A percentile compares a stretch with the other conserved stretches of the same genome.
Evolutionary conservation across 176 grass and related monocot species (phyloP).

Genomic region (Echinochloa phyllopogon): DNA sequence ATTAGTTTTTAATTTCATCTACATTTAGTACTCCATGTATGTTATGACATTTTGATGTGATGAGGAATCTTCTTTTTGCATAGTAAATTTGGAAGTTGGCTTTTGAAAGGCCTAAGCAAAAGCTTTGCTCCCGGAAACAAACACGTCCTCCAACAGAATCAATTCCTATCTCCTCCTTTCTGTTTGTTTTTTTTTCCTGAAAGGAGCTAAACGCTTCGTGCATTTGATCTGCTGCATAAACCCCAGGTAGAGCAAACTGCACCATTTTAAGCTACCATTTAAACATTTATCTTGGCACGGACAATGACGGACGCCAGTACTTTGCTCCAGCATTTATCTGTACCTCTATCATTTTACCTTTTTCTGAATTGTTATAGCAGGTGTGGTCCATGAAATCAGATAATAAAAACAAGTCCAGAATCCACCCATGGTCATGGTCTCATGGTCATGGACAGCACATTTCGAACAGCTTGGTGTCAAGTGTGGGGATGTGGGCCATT

Average conservation of each 20-base stretch:
- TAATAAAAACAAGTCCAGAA: not conserved
- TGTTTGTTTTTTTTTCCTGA: not conserved
- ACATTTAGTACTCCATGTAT: too few relatives aligned
- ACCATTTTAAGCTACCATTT: not conserved
- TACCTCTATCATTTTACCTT: not conserved
- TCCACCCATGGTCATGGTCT: slow-evolving; percentile 21
- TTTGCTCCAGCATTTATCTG: not conserved
- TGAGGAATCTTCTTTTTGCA: too few relatives aligned
- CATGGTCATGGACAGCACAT: slow-evolving; percentile 28
- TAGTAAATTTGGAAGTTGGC: too few relatives aligned
- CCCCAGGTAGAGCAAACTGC: not conserved
- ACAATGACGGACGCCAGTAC: not conserved
- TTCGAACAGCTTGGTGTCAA: not conserved
- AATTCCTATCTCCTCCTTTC: not conserved
- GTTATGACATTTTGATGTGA: too few relatives aligned
- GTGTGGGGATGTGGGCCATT: slow-evolving; percentile 27
- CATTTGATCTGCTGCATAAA: not conserved
- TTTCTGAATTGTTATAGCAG: not conserved
- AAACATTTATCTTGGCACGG: not conserved
- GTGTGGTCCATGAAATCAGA: slow-evolving; percentile 32
- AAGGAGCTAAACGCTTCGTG: not conserved
- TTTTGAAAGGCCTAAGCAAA: too few relatives aligned
- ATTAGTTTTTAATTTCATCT: too few relatives aligned
- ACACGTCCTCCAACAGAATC: not conserved
- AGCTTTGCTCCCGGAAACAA: not conserved